Evolutionary conservation across 1,284 basidiomycete genomes (phyloP).

Genomic region (Afroboletus lepidellus): DNA sequence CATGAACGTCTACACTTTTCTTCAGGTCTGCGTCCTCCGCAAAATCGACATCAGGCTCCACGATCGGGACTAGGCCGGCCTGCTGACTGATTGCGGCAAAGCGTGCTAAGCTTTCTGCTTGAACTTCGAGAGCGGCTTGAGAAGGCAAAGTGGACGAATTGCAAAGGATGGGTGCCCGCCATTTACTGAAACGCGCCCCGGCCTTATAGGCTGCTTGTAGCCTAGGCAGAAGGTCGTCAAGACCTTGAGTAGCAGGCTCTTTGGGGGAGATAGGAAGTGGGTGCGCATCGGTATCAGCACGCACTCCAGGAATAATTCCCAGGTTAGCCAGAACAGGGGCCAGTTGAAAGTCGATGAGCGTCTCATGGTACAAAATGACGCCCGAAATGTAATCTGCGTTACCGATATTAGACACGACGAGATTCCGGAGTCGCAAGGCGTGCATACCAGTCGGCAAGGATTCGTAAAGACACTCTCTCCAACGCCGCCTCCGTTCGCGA

Average conservation of each 20-base stretch:
- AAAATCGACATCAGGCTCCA: constrained; percentile 55
- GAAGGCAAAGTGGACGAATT: constrained; percentile 39
- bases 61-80: constrained; percentile 50
- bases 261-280: constrained; percentile 43
- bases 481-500: constrained; percentile 40
- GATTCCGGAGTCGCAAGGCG: not conserved
- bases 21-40: constrained; percentile 45
- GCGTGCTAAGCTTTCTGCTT: constrained; percentile 45
- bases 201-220: constrained; percentile 43
- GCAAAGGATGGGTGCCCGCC: constrained; percentile 49
- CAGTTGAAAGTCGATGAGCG: constrained; percentile 48
- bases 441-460: constrained; percentile 41
- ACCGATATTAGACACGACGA: not conserved
- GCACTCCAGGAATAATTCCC: constrained; percentile 50
- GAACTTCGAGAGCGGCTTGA: constrained; percentile 41
- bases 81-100: constrained; percentile 49
- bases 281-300: constrained; percentile 49
- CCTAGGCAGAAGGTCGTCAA: constrained; percentile 45
- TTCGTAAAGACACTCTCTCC: constrained; percentile 46
- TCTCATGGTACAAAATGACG: constrained; percentile 49
- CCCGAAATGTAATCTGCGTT: constrained; percentile 47
- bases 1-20: constrained; percentile 48
- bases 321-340: constrained; percentile 41
- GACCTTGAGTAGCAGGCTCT: constrained; percentile 50
- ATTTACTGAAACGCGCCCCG: constrained; percentile 53